These are phyloP conservation scores for Clarireedia homoeocarpa DNA, from an alignment of 2,329 filamentous ascomycete genomes.

Conservation along the genomic window DNA sequence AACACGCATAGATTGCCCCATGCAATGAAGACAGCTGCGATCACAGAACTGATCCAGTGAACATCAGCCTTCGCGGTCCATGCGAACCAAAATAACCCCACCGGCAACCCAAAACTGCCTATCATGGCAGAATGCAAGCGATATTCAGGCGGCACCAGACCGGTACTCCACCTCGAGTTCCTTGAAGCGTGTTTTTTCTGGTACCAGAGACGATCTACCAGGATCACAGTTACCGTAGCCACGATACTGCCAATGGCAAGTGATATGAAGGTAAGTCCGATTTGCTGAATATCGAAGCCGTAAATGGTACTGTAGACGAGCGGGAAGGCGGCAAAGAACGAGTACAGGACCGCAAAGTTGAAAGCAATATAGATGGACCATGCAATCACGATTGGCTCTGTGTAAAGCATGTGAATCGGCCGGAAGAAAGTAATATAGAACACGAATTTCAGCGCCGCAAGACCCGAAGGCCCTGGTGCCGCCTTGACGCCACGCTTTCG, in stretches of 20 bases:
- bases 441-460: not conserved
- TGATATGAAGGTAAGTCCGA: slow-evolving; percentile 25
- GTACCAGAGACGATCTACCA: not conserved
- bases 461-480: not conserved
- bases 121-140: not conserved
- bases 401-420: slow-evolving; percentile 57
- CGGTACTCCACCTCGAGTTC: slow-evolving; percentile 31
- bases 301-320: slow-evolving; percentile 56
- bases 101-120: slow-evolving; percentile 41
- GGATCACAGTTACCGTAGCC: slow-evolving; percentile 10
- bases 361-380: too few species aligned
- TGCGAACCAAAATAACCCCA: slow-evolving; percentile 50
- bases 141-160: not conserved
- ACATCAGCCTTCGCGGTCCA: slow-evolving; percentile 40
- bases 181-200: slow-evolving; percentile 39
- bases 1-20: slow-evolving; percentile 54
- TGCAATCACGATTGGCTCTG: slow-evolving; percentile 43
- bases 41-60: slow-evolving; percentile 42
- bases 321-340: slow-evolving; percentile 41
- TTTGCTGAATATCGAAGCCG: slow-evolving; percentile 45
- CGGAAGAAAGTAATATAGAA: slow-evolving; percentile 43
- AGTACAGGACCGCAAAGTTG: too few species aligned
- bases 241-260: slow-evolving; percentile 30
- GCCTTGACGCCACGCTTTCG: not conserved
- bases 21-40: slow-evolving; percentile 46